Percentiles rank a stretch among this genome's conserved stretches.
phyloP scores from a whole-genome alignment of 1,284 basidiomycete species.

The Heterobasidion annosum region DNA sequence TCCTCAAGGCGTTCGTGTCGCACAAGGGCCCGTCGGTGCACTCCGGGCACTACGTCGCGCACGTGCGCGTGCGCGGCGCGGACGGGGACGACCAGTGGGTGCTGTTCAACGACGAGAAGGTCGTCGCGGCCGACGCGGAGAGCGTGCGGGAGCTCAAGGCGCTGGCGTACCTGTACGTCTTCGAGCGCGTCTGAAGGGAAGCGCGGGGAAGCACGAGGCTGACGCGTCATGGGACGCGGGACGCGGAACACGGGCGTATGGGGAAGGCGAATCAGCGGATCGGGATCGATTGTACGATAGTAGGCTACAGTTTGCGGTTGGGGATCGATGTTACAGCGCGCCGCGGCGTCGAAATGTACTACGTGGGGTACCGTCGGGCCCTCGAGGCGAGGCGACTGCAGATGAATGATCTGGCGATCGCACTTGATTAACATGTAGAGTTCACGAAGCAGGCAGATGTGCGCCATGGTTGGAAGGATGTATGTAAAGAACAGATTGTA shows the following conservation, averaged over 20 bases:
- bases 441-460: too few relatives aligned
- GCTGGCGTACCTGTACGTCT: conserved; percentile 86
- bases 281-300: neutral
- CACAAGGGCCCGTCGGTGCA: conserved; percentile 96
- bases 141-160: conserved; percentile 67
- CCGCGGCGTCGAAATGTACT: too few relatives aligned
- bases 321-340: too few relatives aligned
- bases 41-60: conserved; percentile 91
- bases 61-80: conserved; percentile 41
- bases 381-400: neutral
- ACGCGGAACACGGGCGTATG: too few relatives aligned
- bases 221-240: too few relatives aligned
- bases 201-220: neutral
- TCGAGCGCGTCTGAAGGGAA: conserved; percentile 42
- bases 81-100: conserved; percentile 53
- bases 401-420: neutral
- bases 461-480: neutral
- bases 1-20: conserved; percentile 88
- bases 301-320: too few relatives aligned
- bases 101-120: conserved; percentile 94
- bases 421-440: neutral
- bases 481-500: neutral
- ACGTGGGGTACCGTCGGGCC: too few relatives aligned
- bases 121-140: conserved; percentile 76
- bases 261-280: neutral